Base-by-base conservation (phyloP, 331 rosid genomes). In the Rosa hybrid region DNA sequence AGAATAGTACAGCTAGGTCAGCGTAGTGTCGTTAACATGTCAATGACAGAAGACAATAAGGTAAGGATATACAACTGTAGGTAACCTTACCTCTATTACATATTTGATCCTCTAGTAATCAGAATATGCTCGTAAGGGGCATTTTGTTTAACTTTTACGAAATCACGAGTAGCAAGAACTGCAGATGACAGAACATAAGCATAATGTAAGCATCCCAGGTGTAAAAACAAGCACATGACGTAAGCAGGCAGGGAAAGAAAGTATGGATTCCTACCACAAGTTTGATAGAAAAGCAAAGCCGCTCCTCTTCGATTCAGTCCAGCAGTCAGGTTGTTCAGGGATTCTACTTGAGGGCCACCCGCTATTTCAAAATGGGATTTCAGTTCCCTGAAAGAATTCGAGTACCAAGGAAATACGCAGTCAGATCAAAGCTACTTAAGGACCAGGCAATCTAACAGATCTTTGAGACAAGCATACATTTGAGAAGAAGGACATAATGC, bases 231-330 rank as follows among this genome's bases (percentile, higher is more conserved):
- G 65, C 42, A 6, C 27, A 5, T 34, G 27, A 8, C 48, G 60
- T 12, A 70, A 48, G 30, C 68, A 75, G 67, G 63, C 6, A 63
- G 49, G 30, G 73, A 30, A 34, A 65, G 10, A 18, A 71, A 57
- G 7, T 21, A 75, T 54, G 11, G 14, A 49, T 8, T 71, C 70
- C 45, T 74, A 93, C 98, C 98, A 75, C 93, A 87, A 59, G 91
- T 91, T 76, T 89, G 96, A 81, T 91, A 91, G 88, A 95, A 92
- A 81, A 95, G 90, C 56, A 68, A 78, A 1, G 97, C 97, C 4
- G 99, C 96, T 78, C 85, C 81, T 81, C 75, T 88, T 70, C 92
- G 80, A 67, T 73, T 91, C 94, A 89, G 82, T 88, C 97, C 93
- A 21, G 84, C 38, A 6, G 96, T 83, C 49, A 95, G 86, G 73